Percentiles rank a stretch among this genome's conserved stretches.
Evolutionary conservation across 331 rosid species (phyloP).

Genomic region (Pyracantha coccinea): DNA sequence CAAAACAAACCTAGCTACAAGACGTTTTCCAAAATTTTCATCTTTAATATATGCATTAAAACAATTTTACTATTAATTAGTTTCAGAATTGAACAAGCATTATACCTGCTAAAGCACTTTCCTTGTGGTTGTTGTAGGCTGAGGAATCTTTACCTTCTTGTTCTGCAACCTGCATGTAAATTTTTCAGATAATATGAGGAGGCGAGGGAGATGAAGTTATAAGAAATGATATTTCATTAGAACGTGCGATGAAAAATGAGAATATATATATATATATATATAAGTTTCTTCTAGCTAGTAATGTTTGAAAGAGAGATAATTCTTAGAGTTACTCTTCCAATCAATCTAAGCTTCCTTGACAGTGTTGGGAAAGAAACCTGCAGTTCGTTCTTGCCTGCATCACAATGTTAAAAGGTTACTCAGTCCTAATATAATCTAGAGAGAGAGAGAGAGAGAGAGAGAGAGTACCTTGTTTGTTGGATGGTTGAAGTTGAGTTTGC

Average conservation of each 20-base stretch:
- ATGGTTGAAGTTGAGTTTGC: constrained; percentile 24
- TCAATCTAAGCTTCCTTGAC: constrained; percentile 49
- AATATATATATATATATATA: background rate
- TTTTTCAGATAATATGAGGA: too few relatives aligned
- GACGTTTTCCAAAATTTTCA: too few relatives aligned
- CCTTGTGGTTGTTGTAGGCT: constrained; percentile 15
- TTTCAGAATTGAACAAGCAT: background rate
- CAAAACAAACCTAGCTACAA: too few relatives aligned
- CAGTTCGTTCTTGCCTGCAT: constrained; percentile 10
- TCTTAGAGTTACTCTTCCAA: constrained; percentile 24
- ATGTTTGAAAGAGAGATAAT: too few relatives aligned
- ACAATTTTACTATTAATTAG: too few relatives aligned
- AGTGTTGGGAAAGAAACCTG: constrained; percentile 23
- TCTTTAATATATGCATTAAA: too few relatives aligned
- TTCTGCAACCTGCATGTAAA: constrained; percentile 23
- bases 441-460: constrained; percentile 5
- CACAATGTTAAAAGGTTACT: background rate
- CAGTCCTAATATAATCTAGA: background rate
- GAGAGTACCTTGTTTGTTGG: constrained; percentile 5
- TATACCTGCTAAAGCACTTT: constrained; percentile 10
- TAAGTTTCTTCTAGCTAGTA: background rate
- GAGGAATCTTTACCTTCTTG: constrained; percentile 15
- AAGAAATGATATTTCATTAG: background rate
- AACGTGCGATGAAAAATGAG: background rate
- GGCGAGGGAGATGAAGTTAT: background rate